phyloP scores from a whole-genome alignment of 2,329 filamentous ascomycete species.

The Lachnum nothofagi region DNA sequence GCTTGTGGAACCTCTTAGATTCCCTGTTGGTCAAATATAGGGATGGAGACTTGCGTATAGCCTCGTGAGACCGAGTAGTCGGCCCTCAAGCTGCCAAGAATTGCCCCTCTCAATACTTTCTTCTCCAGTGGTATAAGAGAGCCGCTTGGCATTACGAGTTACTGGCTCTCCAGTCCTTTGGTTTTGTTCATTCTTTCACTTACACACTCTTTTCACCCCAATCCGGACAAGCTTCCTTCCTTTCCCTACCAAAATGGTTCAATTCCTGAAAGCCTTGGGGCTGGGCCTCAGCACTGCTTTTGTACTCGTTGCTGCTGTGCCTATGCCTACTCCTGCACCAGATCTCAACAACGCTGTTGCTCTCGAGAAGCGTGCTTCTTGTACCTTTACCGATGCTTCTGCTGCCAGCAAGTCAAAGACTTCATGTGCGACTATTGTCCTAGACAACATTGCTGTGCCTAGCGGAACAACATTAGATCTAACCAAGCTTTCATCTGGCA shows the following conservation, averaged over 20 bases:
- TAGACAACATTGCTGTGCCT: constrained; percentile 51
- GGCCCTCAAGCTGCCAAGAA: not conserved
- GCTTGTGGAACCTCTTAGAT: not conserved
- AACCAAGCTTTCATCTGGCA: constrained; percentile 45
- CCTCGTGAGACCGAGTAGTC: not conserved
- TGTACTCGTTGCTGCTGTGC: constrained; percentile 19
- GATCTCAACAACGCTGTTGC: constrained; percentile 12
- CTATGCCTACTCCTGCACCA: constrained; percentile 23
- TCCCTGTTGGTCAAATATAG: not conserved
- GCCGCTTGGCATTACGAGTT: not conserved
- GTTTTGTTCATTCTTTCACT: constrained; percentile 4
- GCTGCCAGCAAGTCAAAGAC: constrained; percentile 42
- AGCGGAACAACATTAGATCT: constrained; percentile 54
- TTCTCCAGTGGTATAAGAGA: constrained; percentile 7
- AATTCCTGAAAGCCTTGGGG: constrained; percentile 19
- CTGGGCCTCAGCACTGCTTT: constrained; percentile 21
- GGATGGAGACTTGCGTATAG: not conserved
- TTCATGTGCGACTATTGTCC: constrained; percentile 49
- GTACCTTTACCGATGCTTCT: constrained; percentile 46
- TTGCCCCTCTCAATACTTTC: not conserved
- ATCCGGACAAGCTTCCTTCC: not conserved
- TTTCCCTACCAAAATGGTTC: constrained; percentile 20
- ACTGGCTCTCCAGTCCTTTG: constrained; percentile 9
- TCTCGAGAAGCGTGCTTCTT: constrained; percentile 33
- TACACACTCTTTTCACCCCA: constrained; percentile 1